These are phyloP conservation scores for Stellera chamaejasme DNA, from an alignment of 345 rosid species.

Conservation along the genomic window DNA sequence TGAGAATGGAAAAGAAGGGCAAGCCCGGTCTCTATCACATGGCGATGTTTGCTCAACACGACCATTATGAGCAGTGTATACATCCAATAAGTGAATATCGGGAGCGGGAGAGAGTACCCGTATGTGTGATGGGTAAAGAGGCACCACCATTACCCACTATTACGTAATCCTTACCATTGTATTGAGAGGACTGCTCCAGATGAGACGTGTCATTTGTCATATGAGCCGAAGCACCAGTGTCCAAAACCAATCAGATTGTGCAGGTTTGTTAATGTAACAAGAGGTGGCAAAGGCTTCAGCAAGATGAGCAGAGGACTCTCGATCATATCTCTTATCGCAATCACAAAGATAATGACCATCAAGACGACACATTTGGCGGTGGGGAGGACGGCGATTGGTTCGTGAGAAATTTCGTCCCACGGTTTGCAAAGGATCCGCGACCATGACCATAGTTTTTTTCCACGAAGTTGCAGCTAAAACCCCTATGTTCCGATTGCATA, in stretches of 20 bases:
- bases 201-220: accelerated
- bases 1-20: background rate
- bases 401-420: background rate
- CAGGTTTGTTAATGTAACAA: background rate
- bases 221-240: background rate
- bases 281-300: constrained; percentile 3
- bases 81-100: constrained; percentile 1
- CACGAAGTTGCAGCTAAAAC: too few species aligned
- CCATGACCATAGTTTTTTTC: background rate
- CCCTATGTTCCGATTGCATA: background rate
- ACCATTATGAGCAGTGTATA: constrained; percentile 2
- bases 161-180: constrained; percentile 10
- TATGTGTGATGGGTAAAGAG: constrained; percentile 7
- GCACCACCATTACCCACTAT: constrained; percentile 8
- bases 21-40: constrained; percentile 1
- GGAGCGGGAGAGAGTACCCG: background rate
- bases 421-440: background rate
- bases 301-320: background rate
- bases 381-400: background rate
- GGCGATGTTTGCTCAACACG: too few species aligned
- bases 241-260: background rate
- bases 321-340: background rate
- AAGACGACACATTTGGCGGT: background rate
- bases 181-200: background rate
- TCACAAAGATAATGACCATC: constrained; percentile 6